Evolutionary conservation across 345 rosid genomes (phyloP).

Genomic region (Laguncularia racemosa): DNA sequence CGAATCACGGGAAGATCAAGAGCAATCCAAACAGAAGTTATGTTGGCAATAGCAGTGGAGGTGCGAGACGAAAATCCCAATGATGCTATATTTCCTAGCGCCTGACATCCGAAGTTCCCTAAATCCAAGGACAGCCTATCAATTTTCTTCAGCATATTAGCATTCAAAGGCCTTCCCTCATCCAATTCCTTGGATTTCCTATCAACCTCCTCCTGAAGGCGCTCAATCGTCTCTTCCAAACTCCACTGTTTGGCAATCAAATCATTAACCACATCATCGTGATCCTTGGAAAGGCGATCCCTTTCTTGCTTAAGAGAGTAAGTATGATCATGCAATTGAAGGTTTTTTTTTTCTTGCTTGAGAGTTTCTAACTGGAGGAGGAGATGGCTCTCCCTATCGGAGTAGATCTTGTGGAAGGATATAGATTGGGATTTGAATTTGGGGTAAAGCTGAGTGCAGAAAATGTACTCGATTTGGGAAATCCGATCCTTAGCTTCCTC

Average conservation of each 20-base stretch:
- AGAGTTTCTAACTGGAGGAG: constrained; percentile 41
- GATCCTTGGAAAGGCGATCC: too few relatives aligned
- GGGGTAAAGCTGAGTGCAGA: constrained; percentile 80
- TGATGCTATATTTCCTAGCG: too few relatives aligned
- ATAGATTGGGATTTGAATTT: constrained; percentile 48
- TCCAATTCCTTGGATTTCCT: constrained; percentile 23
- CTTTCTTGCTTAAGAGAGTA: constrained; percentile 31
- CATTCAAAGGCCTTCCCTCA: constrained; percentile 24
- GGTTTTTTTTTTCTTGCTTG: constrained; percentile 38
- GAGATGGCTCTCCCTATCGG: constrained; percentile 41
- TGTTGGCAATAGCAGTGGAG: too few relatives aligned
- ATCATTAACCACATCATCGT: constrained; percentile 16
- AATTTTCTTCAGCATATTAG: constrained; percentile 24
- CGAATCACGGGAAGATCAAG: too few relatives aligned
- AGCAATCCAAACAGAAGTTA: too few relatives aligned
- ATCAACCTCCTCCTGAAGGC: constrained; percentile 30
- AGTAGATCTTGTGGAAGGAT: constrained; percentile 38
- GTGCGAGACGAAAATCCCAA: too few relatives aligned
- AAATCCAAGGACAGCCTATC: constrained; percentile 21
- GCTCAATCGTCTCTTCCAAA: constrained; percentile 28
- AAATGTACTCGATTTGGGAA: constrained; percentile 83
- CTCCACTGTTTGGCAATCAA: constrained; percentile 17
- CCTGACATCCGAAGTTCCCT: too few relatives aligned
- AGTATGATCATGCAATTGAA: constrained; percentile 30
- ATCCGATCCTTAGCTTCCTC: constrained; percentile 92